These are phyloP conservation scores for Porcisia hertigi DNA, from an alignment of 208 protist genomes.

Conservation along the genomic window DNA sequence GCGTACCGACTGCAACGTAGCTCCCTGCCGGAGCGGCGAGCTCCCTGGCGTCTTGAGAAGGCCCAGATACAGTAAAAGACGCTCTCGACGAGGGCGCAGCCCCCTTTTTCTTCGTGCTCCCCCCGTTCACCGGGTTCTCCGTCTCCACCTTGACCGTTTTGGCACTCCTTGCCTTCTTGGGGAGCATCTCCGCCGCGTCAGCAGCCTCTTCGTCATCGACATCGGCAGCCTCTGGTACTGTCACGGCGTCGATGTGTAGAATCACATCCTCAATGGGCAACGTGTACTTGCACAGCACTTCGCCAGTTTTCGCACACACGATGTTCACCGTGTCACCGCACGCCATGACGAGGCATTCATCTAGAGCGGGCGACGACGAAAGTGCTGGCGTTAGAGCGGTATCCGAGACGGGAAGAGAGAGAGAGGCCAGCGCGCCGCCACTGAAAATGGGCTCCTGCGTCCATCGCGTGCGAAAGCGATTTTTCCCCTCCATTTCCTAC, in stretches of 20 bases:
- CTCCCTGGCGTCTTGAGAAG: constrained; percentile 11
- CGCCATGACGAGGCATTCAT: constrained; percentile 71
- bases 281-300: constrained; percentile 68
- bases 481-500: constrained; percentile 80
- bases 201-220: not conserved
- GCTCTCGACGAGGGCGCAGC: not conserved
- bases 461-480: constrained; percentile 86
- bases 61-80: not conserved
- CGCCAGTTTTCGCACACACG: constrained; percentile 51
- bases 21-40: constrained; percentile 47
- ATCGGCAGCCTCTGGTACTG: constrained; percentile 28
- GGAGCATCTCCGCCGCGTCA: constrained; percentile 1
- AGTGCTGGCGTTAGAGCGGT: not conserved
- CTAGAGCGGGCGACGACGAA: not conserved
- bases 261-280: constrained; percentile 86
- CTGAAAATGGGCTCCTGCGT: constrained; percentile 86
- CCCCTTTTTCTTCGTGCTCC: not conserved
- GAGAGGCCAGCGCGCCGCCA: constrained; percentile 76
- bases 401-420: constrained; percentile 37
- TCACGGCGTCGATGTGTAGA: constrained; percentile 78
- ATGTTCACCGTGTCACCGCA: constrained; percentile 88
- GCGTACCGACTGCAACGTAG: constrained; percentile 85
- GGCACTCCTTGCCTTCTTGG: not conserved
- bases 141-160: not conserved
- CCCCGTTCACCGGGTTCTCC: not conserved